A percentile compares a stretch with the other conserved stretches of the same genome.
These are phyloP conservation scores for Zhuliangozyma parablackwelliae DNA, from an alignment of 1,139 yeast genomes.

Conservation along the genomic window DNA sequence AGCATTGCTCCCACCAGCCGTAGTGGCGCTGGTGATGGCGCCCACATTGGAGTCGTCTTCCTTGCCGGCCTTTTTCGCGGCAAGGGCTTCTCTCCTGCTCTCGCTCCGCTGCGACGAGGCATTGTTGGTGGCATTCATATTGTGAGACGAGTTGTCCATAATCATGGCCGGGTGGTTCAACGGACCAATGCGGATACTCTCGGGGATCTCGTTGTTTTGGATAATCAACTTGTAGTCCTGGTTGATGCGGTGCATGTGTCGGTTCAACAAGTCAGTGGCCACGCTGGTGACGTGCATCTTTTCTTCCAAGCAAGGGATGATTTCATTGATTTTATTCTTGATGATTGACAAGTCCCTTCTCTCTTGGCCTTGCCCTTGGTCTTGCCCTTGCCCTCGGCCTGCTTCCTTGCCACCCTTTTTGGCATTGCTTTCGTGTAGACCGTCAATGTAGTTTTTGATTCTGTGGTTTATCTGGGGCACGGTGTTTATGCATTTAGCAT, in stretches of 20 bases:
- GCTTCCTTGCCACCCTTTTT: not conserved
- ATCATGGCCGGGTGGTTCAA: conserved; percentile 88
- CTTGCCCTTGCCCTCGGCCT: conserved; percentile 1
- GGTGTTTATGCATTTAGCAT: conserved; percentile 82
- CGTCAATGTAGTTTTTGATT: conserved; percentile 52
- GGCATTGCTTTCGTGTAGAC: conserved; percentile 26
- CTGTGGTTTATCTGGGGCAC: conserved; percentile 62
- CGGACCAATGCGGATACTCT: conserved; percentile 61
- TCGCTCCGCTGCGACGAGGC: conserved; percentile 75
- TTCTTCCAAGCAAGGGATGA: conserved; percentile 91
- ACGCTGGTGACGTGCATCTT: conserved; percentile 96
- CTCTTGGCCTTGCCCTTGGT: conserved; percentile 1
- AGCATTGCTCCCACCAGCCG: conserved; percentile 7
- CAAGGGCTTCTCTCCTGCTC: conserved; percentile 85
- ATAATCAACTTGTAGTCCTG: conserved; percentile 73
- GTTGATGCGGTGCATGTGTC: conserved; percentile 70
- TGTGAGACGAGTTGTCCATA: conserved; percentile 42
- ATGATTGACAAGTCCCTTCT: conserved; percentile 27
- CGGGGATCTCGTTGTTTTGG: conserved; percentile 72
- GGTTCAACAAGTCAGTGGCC: conserved; percentile 73
- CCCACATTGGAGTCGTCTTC: conserved; percentile 5
- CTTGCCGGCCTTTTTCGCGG: conserved; percentile 66
- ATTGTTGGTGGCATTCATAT: conserved; percentile 9
- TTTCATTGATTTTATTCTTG: conserved; percentile 52
- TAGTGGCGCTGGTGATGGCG: conserved; percentile 3